A percentile compares a stretch with the other conserved stretches of the same genome.
phyloP scores from a whole-genome alignment of 805 yeast species.

The Pichia deserticola region DNA sequence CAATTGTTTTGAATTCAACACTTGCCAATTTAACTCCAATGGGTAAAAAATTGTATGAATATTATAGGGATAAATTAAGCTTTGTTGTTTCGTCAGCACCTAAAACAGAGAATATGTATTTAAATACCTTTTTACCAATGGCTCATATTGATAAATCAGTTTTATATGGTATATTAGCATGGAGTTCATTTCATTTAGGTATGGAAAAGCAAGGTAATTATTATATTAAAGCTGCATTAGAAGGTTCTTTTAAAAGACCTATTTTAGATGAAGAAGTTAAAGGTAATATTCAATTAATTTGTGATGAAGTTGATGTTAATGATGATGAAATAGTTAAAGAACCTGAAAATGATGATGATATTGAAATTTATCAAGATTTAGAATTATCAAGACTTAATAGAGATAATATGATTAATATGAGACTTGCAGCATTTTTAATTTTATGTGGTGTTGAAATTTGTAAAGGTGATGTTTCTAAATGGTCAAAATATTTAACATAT shows the following conservation, averaged over 20 bases:
- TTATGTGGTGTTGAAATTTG: conserved; percentile 78
- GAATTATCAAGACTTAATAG: conserved; percentile 15
- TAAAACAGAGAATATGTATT: conserved; percentile 41
- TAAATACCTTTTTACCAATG: conserved; percentile 46
- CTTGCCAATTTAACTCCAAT: conserved; percentile 26
- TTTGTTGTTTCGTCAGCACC: conserved; percentile 42
- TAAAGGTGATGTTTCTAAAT: conserved; percentile 69
- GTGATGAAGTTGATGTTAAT: conserved; percentile 20
- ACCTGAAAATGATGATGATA: conserved; percentile 10
- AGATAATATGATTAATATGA: conserved; percentile 32
- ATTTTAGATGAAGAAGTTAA: conserved; percentile 17
- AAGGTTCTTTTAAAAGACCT: conserved; percentile 32
- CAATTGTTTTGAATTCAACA: conserved; percentile 21
- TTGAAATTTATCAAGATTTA: conserved; percentile 2
- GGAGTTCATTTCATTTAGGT: conserved; percentile 50
- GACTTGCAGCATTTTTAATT: conserved; percentile 60
- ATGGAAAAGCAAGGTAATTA: conserved; percentile 42
- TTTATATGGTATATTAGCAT: conserved; percentile 43
- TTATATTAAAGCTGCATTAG: conserved; percentile 41
- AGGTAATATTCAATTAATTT: conserved; percentile 17
- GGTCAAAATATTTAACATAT: conserved; percentile 61
- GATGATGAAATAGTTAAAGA: conserved; percentile 19
- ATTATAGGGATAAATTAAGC: conserved; percentile 40
- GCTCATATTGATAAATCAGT: conserved; percentile 47
- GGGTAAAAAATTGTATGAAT: conserved; percentile 33